A percentile compares a stretch with the other conserved stretches of the same genome.
phyloP scores from a whole-genome alignment of 2,329 filamentous ascomycete species.

The Lizonia empirigonia region DNA sequence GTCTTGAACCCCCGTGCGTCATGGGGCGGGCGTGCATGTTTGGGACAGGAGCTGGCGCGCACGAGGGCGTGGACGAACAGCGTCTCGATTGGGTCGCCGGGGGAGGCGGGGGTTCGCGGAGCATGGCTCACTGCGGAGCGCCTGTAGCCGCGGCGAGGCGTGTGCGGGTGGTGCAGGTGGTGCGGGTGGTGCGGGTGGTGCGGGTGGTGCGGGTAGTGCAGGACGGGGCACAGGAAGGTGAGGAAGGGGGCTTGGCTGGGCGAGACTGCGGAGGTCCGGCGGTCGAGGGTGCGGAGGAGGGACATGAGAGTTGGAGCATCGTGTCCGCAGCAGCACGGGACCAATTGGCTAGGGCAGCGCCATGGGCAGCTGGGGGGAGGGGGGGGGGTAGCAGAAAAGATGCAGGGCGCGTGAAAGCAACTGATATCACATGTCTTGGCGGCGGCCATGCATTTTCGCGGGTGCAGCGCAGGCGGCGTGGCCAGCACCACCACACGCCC shows the following conservation, averaged over 20 bases:
- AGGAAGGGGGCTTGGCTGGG: constrained; percentile 40
- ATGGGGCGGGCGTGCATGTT: constrained; percentile 9
- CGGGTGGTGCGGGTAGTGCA: background rate
- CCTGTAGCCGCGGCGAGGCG: constrained; percentile 27
- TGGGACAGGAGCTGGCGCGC: constrained; percentile 57
- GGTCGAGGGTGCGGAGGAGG: constrained; percentile 61
- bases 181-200: background rate
- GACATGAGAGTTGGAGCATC: constrained; percentile 70
- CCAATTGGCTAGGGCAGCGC: constrained; percentile 20
- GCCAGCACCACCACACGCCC: background rate
- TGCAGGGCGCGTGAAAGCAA: background rate
- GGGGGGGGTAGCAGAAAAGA: background rate
- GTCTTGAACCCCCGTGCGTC: constrained; percentile 14
- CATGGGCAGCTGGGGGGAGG: constrained; percentile 21
- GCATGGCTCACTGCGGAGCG: constrained; percentile 22
- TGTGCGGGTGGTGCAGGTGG: background rate
- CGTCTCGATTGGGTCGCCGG: constrained; percentile 53
- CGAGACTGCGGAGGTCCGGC: constrained; percentile 58
- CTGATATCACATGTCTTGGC: no score
- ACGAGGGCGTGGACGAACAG: constrained; percentile 61
- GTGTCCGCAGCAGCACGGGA: constrained; percentile 49
- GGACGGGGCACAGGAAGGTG: constrained; percentile 42
- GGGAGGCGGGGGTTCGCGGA: constrained; percentile 22
- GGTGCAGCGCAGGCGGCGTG: no score
- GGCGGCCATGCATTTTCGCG: constrained; percentile 4